Base-by-base conservation (phyloP, 192 early-diverging fungal species). In the Thamnidium elegans region DNA sequence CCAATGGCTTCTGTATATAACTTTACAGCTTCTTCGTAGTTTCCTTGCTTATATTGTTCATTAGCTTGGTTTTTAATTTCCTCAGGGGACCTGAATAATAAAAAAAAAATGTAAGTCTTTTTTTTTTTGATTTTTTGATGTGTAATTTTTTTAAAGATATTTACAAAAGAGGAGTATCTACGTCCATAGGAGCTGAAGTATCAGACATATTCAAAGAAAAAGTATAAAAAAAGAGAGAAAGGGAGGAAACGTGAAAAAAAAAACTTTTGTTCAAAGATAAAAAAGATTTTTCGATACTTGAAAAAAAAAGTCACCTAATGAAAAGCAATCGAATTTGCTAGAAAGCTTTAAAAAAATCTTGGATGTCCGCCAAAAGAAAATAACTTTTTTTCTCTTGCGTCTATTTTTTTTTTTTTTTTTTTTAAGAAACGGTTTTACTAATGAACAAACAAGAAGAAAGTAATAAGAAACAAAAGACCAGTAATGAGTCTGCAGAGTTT, bases 1-100 rank as follows among this genome's bases (percentile, higher is more conserved):
- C 88, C 84, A 47, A 92, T 88, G 1, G 88, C 85, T 54, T 90
- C 63, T 10, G 78, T 77, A 74, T 92, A 92, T 63, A 88, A 75
- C 59, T 78, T 74, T 21, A 87, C 77, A n/a, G 91, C 87, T n/a
- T 76, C 77, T 44, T 68, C 58, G 74, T 92, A 92, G 48, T 86
- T 68, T 54, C 75, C 86, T n/a, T 63, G 54, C 74, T 91, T 92
- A 65, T 89, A 93, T 58, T 81, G 58, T 42, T 78, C 78, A 67
- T 90, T 92, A 44, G 86, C 91, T 67, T 86, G 60, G 23, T 69
- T 80, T 74, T 93, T 93, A 50, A 86, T 73, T 30, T 81, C 76
- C 58, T 90, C 88, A 45, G 91, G 88, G 23, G 58, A 55, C 51
- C 72, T 74, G 32, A 23, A n/a, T 13, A 54, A 55, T 13, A 55